phyloP scores from a whole-genome alignment of 1,139 yeast genomes.

The Arxiozyma heterogenica region DNA sequence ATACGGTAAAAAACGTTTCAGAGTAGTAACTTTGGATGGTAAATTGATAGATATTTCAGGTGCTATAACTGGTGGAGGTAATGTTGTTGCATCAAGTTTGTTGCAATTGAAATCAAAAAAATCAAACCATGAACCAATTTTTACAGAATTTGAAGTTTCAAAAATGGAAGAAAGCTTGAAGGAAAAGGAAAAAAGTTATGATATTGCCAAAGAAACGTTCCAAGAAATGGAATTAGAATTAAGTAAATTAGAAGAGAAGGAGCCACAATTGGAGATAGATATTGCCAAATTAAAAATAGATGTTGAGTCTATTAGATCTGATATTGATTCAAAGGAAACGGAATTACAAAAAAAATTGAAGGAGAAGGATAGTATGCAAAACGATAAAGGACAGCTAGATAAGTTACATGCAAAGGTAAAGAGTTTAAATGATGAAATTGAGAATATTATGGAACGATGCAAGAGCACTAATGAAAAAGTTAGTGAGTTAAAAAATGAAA shows the following conservation, averaged over 20 bases:
- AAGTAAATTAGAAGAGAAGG: slow-evolving; percentile 48
- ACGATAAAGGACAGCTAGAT: slow-evolving; percentile 34
- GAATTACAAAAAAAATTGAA: slow-evolving; percentile 28
- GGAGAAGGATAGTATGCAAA: slow-evolving; percentile 9
- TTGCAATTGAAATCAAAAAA: slow-evolving; percentile 28
- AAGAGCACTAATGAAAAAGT: slow-evolving; percentile 52
- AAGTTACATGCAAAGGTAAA: slow-evolving; percentile 32
- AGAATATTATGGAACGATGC: slow-evolving; percentile 45
- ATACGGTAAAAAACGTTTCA: slow-evolving; percentile 68
- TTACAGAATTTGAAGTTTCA: slow-evolving; percentile 51
- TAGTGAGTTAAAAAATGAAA: slow-evolving; percentile 55
- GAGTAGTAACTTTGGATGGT: slow-evolving; percentile 92
- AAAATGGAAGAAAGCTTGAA: slow-evolving; percentile 46
- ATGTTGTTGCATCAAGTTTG: slow-evolving; percentile 40
- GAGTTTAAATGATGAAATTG: slow-evolving; percentile 19
- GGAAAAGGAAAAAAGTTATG: slow-evolving; percentile 48
- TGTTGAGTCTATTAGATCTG: slow-evolving; percentile 45
- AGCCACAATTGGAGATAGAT: slow-evolving; percentile 61
- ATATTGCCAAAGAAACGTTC: slow-evolving; percentile 43
- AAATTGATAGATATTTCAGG: slow-evolving; percentile 92
- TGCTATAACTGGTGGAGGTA: slow-evolving; percentile 96
- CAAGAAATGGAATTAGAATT: slow-evolving; percentile 54
- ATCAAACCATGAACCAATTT: slow-evolving; percentile 12
- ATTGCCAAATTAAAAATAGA: slow-evolving; percentile 57
- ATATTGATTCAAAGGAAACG: slow-evolving; percentile 19